Evolutionary conservation across 2,329 filamentous ascomycete species (phyloP).

Genomic region (Pyrenophora teres): DNA sequence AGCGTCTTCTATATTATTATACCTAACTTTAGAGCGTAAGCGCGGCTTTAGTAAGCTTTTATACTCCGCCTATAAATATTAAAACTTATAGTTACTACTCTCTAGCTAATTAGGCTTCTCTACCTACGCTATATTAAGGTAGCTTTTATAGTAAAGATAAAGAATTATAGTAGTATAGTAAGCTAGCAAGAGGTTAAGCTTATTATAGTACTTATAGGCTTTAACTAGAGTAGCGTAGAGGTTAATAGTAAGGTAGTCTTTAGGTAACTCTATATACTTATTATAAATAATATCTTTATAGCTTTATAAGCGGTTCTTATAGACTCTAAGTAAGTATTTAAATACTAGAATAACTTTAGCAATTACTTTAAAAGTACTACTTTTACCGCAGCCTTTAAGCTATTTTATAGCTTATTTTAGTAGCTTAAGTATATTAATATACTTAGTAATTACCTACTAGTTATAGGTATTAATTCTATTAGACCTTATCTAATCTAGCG

Average conservation of each 20-base stretch:
- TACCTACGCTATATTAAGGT: too few relatives aligned
- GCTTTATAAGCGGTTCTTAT: neutral
- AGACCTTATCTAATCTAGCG: neutral
- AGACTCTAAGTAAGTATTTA: neutral
- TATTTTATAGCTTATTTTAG: neutral
- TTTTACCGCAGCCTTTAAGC: neutral
- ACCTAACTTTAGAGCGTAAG: neutral
- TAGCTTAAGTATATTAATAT: neutral
- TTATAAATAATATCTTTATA: slow-evolving; percentile 1
- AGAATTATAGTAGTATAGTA: neutral
- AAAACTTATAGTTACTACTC: neutral
- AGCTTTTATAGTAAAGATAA: too few relatives aligned
- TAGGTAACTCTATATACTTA: neutral
- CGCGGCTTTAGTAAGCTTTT: neutral
- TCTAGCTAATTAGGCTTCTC: neutral
- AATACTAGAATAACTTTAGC: slow-evolving; percentile 4
- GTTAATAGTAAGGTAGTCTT: slow-evolving; percentile 10
- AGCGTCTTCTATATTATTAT: too few relatives aligned
- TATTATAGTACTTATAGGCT: neutral
- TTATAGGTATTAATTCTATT: neutral
- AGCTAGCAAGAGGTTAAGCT: neutral
- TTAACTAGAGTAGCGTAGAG: neutral
- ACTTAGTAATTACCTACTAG: neutral
- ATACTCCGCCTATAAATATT: neutral
- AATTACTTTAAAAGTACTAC: neutral